Evolutionary conservation across 805 yeast genomes (phyloP), one percentile per base, ranked within the genome.

Genomic region (Kuraishia ogatae): DNA sequence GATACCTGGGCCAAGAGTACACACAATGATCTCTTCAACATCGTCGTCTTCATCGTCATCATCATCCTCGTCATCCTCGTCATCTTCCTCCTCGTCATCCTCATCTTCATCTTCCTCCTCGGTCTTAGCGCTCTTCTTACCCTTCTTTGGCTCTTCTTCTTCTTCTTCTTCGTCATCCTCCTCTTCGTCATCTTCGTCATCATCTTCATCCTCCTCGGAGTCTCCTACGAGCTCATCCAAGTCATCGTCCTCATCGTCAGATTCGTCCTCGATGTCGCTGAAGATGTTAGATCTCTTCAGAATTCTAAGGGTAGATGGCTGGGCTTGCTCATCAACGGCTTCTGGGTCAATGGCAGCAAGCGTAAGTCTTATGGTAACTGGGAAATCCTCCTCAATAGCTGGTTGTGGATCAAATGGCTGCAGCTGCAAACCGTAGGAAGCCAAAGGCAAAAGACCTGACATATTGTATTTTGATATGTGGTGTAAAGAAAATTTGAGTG

Each of bases 261-360:
- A 81, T 35, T 77, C 82, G 26, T 71, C 78, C n/a, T 67, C 72
- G 50, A 73, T 78, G 53, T 75, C 79, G 53, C 69, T 60, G 60
- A 71, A 65, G 26, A 71, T 68, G 50, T 72, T 76, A 69, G 78
- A 69, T 67, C 84, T 84, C 81, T 89, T 91, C 69, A 93, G 80
- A 67, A 93, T 80, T 77, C 96, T 87, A 67, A 94, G 80, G 64
- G 97, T 90, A 35, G 96, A 84, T 61, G 98, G 97, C 63, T 81
- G 85, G 61, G 79, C 83, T 64, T 83, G 82, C 60, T 85, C 91
- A 64, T 90, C 97, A 63, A 81, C 83, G 29, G 96, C 79, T 66
- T 84, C 88, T 59, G 97, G 96, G 74, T 93, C 97, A 65, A 94
- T 79, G 58, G 99, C 96, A 60, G 97, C 99, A 81, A 93, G 80